Percentiles rank a stretch among this genome's conserved stretches.
Evolutionary conservation across 1,284 basidiomycete species (phyloP).

Genomic region (Naganishia liquefaciens): DNA sequence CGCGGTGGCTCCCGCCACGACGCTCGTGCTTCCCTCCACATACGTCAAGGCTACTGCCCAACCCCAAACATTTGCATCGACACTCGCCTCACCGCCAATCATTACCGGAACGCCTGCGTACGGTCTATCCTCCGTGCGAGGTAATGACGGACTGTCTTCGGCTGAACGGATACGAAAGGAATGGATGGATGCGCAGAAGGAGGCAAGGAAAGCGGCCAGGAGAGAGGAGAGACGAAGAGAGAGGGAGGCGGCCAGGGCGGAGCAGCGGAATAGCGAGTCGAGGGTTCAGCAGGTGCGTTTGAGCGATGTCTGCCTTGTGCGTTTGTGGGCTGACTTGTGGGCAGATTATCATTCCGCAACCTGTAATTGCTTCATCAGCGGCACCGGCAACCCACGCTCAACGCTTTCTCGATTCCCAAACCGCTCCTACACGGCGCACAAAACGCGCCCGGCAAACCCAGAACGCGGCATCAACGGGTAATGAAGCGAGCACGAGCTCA

Average conservation of each 20-base stretch:
- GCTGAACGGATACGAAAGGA: constrained; percentile 19
- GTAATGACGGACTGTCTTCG: constrained; percentile 9
- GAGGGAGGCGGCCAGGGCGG: background rate
- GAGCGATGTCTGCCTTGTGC: background rate
- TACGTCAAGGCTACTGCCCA: constrained; percentile 10
- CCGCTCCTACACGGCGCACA: background rate
- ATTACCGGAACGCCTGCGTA: constrained; percentile 26
- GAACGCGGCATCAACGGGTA: background rate
- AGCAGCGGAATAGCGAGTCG: background rate
- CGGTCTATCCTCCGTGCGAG: constrained; percentile 15
- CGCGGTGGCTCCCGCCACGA: background rate
- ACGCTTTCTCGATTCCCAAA: constrained; percentile 10
- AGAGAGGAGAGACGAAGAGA: constrained; percentile 6
- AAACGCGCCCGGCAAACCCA: constrained; percentile 2
- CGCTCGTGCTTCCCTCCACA: constrained; percentile 14
- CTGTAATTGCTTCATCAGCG: background rate
- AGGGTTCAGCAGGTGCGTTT: constrained; percentile 15
- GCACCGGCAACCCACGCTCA: constrained; percentile 4
- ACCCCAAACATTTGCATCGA: constrained; percentile 10
- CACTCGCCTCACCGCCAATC: constrained; percentile 23
- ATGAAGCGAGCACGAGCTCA: background rate
- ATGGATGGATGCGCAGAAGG: constrained; percentile 19
- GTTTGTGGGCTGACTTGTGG: background rate
- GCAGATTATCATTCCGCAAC: constrained; percentile 23
- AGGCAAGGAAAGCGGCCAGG: constrained; percentile 4